Evolutionary conservation across 495 filamentous ascomycete genomes (phyloP), one percentile per base, ranked within the genome.

Genomic region (Bacidia gigantensis): DNA sequence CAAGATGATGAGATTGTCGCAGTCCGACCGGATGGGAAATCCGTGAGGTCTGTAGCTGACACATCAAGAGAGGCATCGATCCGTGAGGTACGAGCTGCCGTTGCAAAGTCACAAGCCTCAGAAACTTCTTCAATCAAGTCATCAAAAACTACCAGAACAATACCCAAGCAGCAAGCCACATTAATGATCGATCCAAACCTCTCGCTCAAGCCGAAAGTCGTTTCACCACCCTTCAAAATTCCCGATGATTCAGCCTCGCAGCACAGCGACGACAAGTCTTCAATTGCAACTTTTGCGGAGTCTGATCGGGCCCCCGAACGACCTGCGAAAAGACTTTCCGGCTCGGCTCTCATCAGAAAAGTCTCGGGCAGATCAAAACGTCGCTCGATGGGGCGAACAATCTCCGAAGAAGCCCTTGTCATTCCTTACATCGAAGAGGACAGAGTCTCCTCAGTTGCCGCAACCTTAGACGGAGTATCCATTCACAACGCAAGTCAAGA

Each of bases 281-380:
- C 82, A 9, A 66, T 79, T 20, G 82, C 76, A 42, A 78, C 80
- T 5, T 74, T 78, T 64, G 78, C 76, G 11, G 81, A 80, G 41
- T 66, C 65, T 18, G 55, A 65, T 38, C 59, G 56, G 22, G 46
- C 55, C 42, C 29, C 56, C 9, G 40, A 59, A 26, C 57, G 63
- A 1, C 49, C 45, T 41, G 63, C 41, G 41, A 72, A 72, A 35
- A 67, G 69, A 49, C 54, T 75, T 3, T 81, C 80, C 3, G 66
- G 59, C 20, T 58, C 62, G 18, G 78, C 65, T 0, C 59, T 70
- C 24, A 46, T 74, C 35, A 67, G 71, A 55, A 67, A 62, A 41
- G 43, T 80, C 24, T 81, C 78, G 3, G 63, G 69, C 17, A 64
- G 59, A 14, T 66, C 69, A 3, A 50, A 62, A 52, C 58, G 58